Evolutionary conservation across 1,284 basidiomycete genomes (phyloP), one percentile per base, ranked within the genome.

Genomic region (Apiotrichum gamsii): DNA sequence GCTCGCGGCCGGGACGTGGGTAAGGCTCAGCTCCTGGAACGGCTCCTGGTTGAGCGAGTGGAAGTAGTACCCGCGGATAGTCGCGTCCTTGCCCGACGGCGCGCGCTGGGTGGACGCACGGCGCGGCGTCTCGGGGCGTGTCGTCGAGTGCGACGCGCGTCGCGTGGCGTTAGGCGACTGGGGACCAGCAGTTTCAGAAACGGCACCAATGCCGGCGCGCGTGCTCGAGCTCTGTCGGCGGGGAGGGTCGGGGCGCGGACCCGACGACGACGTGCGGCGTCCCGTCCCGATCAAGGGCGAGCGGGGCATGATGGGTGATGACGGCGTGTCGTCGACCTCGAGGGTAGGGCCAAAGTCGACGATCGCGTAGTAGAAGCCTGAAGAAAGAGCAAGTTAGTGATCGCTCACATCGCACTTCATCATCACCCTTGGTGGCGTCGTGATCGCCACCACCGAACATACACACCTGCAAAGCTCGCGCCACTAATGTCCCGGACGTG

Each of bases 401-500:
- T n/a, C n/a, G n/a, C n/a, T 24, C 28, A 14, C 34, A 48, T 45
- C 43, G 41, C 23, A 44, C 9, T 21, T 2, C 10, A n/a, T 14
- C 5, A 15, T 10, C 8, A n/a, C n/a, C n/a, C n/a, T n/a, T n/a
- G n/a, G n/a, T n/a, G n/a, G n/a, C n/a, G n/a, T n/a, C n/a, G n/a
- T n/a, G n/a, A n/a, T n/a, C n/a, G n/a, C n/a, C n/a, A n/a, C n/a
- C n/a, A n/a, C n/a, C n/a, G n/a, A n/a, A n/a, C n/a, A n/a, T 1
- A 75, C 80, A 64, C 60, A 88, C 90, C 90, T 54, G 90, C 91
- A 74, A 94, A 97, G 66, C 87, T 90, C 5, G 93, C 93, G 24
- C 93, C 93, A 61, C 82, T 90, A 69, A 97, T 95, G 71, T 94
- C 90, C 65, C 88, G 82, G 38, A 94, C 89, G 49, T 84, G 81